A percentile compares a stretch with the other conserved stretches of the same genome.
phyloP scores from a whole-genome alignment of 2,329 filamentous ascomycete genomes.

The Colletotrichum kahawae region DNA sequence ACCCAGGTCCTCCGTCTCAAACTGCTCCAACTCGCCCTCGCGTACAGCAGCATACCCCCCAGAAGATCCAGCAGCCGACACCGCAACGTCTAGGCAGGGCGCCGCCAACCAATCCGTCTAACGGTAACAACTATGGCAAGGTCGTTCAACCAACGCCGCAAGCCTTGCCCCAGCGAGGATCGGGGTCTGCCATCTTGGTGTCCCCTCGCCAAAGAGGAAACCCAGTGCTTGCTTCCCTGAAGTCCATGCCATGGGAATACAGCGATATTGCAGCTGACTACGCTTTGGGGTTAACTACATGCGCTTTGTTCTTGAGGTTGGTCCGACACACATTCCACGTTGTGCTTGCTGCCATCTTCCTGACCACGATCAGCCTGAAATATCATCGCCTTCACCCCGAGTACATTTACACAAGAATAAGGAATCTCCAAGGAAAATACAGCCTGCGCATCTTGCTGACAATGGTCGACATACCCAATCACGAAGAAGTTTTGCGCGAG shows the following conservation, averaged over 20 bases:
- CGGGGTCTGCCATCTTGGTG: conserved; percentile 83
- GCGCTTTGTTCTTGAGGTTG: conserved; percentile 82
- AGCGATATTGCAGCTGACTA: conserved; percentile 97
- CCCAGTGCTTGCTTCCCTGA: conserved; percentile 83
- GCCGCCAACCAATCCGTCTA: conserved; percentile 42
- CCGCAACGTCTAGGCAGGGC: conserved; percentile 62
- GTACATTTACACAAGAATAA: conserved; percentile 95
- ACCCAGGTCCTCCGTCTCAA: conserved; percentile 24
- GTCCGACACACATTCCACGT: neutral
- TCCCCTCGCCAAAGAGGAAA: conserved; percentile 95
- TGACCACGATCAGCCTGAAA: conserved; percentile 66
- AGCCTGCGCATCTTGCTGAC: conserved; percentile 83
- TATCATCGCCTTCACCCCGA: conserved; percentile 97
- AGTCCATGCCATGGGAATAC: conserved; percentile 91
- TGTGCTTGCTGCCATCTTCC: neutral
- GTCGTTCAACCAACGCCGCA: conserved; percentile 90
- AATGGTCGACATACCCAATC: conserved; percentile 95
- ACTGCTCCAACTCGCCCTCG: conserved; percentile 26
- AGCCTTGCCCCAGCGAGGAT: conserved; percentile 68
- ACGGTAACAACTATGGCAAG: conserved; percentile 49
- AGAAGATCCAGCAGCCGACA: conserved; percentile 47
- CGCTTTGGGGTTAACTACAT: conserved; percentile 84
- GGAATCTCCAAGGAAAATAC: conserved; percentile 83
- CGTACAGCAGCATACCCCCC: conserved; percentile 42
- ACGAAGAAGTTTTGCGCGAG: conserved; percentile 88